Evolutionary conservation across 179 eudicot species (phyloP).

Genomic region (Camellia oleifera): DNA sequence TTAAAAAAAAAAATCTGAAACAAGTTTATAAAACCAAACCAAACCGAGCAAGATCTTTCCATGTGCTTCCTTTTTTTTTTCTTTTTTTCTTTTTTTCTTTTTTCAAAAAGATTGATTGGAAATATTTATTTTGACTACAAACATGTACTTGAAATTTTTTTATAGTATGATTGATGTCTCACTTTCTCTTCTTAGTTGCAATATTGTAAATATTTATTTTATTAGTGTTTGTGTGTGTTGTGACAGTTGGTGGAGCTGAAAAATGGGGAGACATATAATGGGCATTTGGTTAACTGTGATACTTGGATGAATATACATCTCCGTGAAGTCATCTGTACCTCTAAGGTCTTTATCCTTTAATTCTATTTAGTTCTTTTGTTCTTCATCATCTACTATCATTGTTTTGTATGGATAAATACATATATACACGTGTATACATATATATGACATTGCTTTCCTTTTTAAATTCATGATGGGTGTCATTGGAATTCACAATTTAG

Average conservation of each 20-base stretch:
- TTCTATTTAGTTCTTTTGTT: background rate
- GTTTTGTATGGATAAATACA: background rate
- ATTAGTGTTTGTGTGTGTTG: conserved; percentile 16
- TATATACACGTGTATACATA: background rate
- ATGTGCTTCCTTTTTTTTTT: background rate
- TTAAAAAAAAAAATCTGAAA: background rate
- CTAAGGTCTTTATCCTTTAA: conserved; percentile 50
- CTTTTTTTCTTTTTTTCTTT: too few relatives aligned
- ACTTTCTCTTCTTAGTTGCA: background rate
- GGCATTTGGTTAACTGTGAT: conserved; percentile 92
- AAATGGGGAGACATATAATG: conserved; percentile 93
- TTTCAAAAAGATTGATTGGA: background rate
- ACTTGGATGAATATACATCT: conserved; percentile 98
- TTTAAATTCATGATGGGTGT: background rate
- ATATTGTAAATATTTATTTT: background rate
- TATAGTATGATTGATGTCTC: background rate
- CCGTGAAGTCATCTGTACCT: conserved; percentile 93
- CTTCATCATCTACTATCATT: background rate
- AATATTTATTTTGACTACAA: background rate
- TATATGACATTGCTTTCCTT: background rate
- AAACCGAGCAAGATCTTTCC: background rate
- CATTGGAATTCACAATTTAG: conserved; percentile 30
- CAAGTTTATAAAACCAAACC: background rate
- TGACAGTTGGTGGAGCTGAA: conserved; percentile 88
- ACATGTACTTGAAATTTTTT: background rate